phyloP scores from a whole-genome alignment of 371 early-diverging fungal species.

The Synchytrium microbalum region DNA sequence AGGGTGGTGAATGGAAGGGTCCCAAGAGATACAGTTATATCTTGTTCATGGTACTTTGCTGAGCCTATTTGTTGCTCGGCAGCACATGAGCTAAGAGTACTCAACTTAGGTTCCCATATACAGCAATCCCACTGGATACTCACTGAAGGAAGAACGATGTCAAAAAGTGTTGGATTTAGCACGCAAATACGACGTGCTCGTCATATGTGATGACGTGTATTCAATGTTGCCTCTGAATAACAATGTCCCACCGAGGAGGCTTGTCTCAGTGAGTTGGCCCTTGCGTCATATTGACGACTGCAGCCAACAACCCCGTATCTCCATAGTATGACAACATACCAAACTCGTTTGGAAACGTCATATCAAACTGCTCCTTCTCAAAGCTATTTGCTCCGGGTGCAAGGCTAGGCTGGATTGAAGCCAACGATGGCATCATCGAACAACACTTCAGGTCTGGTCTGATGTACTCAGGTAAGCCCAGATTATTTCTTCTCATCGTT shows the following conservation, averaged over 20 bases:
- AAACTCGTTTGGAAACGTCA: conserved; percentile 25
- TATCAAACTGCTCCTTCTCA: conserved; percentile 33
- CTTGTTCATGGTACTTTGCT: too few relatives aligned
- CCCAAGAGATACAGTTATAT: too few relatives aligned
- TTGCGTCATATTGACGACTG: conserved; percentile 4
- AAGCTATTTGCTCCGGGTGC: conserved; percentile 33
- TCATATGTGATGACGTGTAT: conserved; percentile 60
- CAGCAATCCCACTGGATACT: conserved; percentile 44
- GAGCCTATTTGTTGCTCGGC: too few relatives aligned
- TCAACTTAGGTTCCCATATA: conserved; percentile 56
- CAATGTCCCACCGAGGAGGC: not conserved
- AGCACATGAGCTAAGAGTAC: too few relatives aligned
- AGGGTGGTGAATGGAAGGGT: too few relatives aligned
- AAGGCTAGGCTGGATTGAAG: conserved; percentile 39
- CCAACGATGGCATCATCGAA: conserved; percentile 15
- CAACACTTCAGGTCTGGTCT: conserved; percentile 19
- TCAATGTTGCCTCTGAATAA: conserved; percentile 32
- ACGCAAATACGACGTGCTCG: conserved; percentile 39
- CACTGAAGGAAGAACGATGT: conserved; percentile 31
- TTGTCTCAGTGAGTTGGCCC: conserved; percentile 8
- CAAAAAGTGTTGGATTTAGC: conserved; percentile 39
- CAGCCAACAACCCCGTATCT: conserved; percentile 18
- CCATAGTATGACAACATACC: conserved; percentile 6
- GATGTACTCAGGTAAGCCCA: conserved; percentile 20
- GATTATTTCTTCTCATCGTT: too few relatives aligned